A percentile compares a stretch with the other conserved stretches of the same genome.
Conservation (phyloP, 2,329 filamentous ascomycete genomes). For the Aspergillus quadrilineatus region DNA sequence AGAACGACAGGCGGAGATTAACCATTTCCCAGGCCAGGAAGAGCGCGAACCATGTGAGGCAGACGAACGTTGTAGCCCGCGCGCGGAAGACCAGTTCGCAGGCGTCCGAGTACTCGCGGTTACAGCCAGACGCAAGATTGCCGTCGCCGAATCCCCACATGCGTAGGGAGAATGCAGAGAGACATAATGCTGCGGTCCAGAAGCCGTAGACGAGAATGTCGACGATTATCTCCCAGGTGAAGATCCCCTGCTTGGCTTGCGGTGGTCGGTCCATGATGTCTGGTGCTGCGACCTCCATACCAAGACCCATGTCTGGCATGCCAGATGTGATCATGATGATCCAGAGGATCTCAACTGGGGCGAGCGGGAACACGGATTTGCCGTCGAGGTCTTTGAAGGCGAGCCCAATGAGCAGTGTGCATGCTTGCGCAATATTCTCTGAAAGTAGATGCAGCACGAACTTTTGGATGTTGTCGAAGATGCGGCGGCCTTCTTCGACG, state of each 20-base stretch:
- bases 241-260: constrained; percentile 68
- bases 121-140: constrained; percentile 60
- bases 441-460: constrained; percentile 77
- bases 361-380: constrained; percentile 80
- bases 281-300: constrained; percentile 70
- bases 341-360: constrained; percentile 86
- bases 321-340: constrained; percentile 92
- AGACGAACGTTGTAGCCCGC: constrained; percentile 71
- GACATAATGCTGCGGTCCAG: constrained; percentile 71
- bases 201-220: constrained; percentile 79
- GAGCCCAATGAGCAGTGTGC: constrained; percentile 76
- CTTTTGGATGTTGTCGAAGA: constrained; percentile 89
- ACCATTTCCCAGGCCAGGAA: constrained; percentile 80
- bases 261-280: constrained; percentile 81
- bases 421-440: constrained; percentile 81
- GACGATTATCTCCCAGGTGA: constrained; percentile 72
- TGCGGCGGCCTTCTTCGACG: constrained; percentile 78
- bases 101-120: constrained; percentile 53
- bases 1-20: constrained; percentile 69
- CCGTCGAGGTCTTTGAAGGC: constrained; percentile 71
- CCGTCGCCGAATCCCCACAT: constrained; percentile 62
- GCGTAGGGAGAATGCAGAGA: constrained; percentile 64
- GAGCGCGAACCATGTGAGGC: constrained; percentile 72
- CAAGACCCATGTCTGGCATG: constrained; percentile 83
- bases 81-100: constrained; percentile 69